These are phyloP conservation scores for Chaetoscypha palmicola DNA, from an alignment of 2,329 filamentous ascomycete genomes.

Conservation along the genomic window DNA sequence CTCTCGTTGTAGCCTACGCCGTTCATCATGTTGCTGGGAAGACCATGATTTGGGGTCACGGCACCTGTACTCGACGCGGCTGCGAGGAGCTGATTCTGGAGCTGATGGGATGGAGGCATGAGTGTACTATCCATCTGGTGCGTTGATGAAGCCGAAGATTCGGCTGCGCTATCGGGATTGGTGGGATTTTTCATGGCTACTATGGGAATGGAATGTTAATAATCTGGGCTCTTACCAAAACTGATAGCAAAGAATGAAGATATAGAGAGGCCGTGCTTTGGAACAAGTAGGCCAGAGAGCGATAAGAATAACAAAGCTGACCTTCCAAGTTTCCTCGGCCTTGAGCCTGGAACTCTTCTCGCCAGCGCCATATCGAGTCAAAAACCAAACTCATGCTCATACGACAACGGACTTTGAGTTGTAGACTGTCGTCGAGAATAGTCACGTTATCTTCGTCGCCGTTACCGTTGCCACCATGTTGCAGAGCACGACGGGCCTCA, in stretches of 20 bases:
- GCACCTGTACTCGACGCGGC: slow-evolving; percentile 13
- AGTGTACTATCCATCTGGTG: slow-evolving; percentile 57
- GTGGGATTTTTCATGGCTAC: slow-evolving; percentile 78
- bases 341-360: slow-evolving; percentile 68
- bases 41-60: slow-evolving; percentile 22
- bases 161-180: slow-evolving; percentile 70
- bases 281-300: neutral
- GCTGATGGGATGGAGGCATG: slow-evolving; percentile 34
- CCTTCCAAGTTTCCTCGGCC: slow-evolving; percentile 65
- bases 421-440: slow-evolving; percentile 59
- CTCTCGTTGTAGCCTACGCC: slow-evolving; percentile 53
- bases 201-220: slow-evolving; percentile 29
- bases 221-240: too few relatives aligned
- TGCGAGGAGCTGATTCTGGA: slow-evolving; percentile 22
- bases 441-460: slow-evolving; percentile 29
- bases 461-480: slow-evolving; percentile 38
- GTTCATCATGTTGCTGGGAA: slow-evolving; percentile 23
- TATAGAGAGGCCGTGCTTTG: neutral
- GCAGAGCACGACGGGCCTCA: slow-evolving; percentile 33
- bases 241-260: neutral
- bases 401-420: slow-evolving; percentile 74
- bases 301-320: slow-evolving; percentile 38
- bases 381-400: slow-evolving; percentile 83
- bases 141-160: slow-evolving; percentile 63
- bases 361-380: slow-evolving; percentile 80